Percentiles rank a stretch among this genome's conserved stretches.
These are phyloP conservation scores for Coprinopsis cinerea DNA, from an alignment of 768 basidiomycete genomes.

Conservation along the genomic window DNA sequence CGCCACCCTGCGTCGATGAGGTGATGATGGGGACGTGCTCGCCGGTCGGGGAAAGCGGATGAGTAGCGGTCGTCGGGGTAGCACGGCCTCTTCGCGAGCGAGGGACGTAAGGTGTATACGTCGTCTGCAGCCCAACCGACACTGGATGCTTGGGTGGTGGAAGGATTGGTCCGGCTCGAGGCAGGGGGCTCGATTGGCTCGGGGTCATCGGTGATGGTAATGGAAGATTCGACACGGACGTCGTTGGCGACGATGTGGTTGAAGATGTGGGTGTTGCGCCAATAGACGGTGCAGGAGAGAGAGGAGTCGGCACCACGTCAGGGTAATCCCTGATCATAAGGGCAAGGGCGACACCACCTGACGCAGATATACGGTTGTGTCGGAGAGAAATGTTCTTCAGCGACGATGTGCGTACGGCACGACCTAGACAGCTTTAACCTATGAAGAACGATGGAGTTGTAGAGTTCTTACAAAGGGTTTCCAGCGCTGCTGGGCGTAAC, in stretches of 20 bases:
- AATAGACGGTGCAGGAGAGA: constrained; percentile 25
- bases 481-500: constrained; percentile 67
- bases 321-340: constrained; percentile 97
- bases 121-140: constrained; percentile 54
- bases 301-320: constrained; percentile 50
- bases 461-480: constrained; percentile 63
- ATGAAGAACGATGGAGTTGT: background rate
- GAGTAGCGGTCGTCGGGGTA: constrained; percentile 32
- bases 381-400: constrained; percentile 87
- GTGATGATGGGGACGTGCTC: constrained; percentile 65
- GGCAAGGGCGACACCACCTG: constrained; percentile 87
- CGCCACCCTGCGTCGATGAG: constrained; percentile 48
- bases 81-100: constrained; percentile 45
- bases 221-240: constrained; percentile 25
- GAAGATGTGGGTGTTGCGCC: constrained; percentile 29
- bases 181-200: constrained; percentile 22
- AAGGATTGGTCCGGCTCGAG: constrained; percentile 27
- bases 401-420: constrained; percentile 76
- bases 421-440: constrained; percentile 40
- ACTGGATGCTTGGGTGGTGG: constrained; percentile 39
- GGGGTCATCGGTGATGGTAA: constrained; percentile 25
- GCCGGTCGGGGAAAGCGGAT: constrained; percentile 37
- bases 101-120: constrained; percentile 81
- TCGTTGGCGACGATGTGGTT: constrained; percentile 32
- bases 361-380: constrained; percentile 77